Percentiles rank a stretch among this genome's conserved stretches.
These are phyloP conservation scores for Mucor plumbeus DNA, from an alignment of 371 early-diverging fungal genomes.

Conservation along the genomic window DNA sequence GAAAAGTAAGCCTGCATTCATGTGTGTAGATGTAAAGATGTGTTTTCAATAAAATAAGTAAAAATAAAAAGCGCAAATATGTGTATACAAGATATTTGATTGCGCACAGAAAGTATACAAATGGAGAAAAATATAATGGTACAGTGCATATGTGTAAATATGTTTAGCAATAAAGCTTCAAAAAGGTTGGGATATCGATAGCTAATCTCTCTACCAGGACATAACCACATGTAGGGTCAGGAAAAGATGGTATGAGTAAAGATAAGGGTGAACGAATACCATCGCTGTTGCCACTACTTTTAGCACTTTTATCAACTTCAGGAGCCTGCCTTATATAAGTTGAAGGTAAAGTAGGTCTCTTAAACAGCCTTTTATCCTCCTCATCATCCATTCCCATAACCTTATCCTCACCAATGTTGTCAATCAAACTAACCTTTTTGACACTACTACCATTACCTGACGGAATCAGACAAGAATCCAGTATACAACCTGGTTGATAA, in stretches of 20 bases:
- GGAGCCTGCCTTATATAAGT: slow-evolving; percentile 24
- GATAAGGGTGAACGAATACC: neutral
- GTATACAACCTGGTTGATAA: slow-evolving; percentile 24
- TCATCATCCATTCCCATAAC: neutral
- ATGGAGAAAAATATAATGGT: neutral
- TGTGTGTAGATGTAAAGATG: neutral
- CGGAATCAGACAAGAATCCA: slow-evolving; percentile 32
- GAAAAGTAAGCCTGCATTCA: neutral
- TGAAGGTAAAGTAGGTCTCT: slow-evolving; percentile 25
- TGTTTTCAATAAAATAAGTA: neutral
- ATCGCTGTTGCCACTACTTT: neutral
- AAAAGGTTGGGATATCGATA: slow-evolving; percentile 32
- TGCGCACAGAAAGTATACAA: neutral
- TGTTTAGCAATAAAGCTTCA: slow-evolving; percentile 23
- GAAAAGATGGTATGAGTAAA: slow-evolving; percentile 15
- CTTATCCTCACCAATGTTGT: slow-evolving; percentile 2
- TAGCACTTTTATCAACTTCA: neutral
- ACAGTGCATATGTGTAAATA: neutral
- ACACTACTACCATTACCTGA: neutral
- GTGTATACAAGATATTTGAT: neutral
- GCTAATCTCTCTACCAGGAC: slow-evolving; percentile 35
- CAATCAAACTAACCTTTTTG: neutral
- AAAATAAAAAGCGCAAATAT: neutral
- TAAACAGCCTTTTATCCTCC: neutral
- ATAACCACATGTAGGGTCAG: slow-evolving; percentile 35